Base-by-base conservation (phyloP, 2,329 filamentous ascomycete species). In the Colletotrichum trifolii region DNA sequence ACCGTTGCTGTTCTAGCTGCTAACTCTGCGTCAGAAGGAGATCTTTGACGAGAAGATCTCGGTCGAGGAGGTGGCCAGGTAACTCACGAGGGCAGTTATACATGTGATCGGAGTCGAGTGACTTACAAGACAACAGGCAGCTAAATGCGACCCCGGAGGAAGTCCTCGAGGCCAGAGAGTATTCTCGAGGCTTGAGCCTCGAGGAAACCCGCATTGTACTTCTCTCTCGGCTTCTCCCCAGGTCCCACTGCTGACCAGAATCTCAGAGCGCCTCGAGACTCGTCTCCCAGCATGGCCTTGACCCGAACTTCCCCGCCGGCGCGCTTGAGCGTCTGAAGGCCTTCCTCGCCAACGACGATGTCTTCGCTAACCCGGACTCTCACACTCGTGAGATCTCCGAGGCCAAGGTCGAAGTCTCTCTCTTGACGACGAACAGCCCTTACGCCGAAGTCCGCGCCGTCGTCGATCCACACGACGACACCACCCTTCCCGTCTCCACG, bases 301-400 rank as follows among this genome's bases (percentile, higher is more conserved):
- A 84, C 57, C 81, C 80, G 39, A 84, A 84, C 72, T 84, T 84
- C 58, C 79, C 81, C 0, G 72, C 75, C 34, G 66, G 73, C 6
- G 74, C 81, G 40, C 72, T 84, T 25, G 70, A 78, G 10, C 76
- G 75, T 13, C 78, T 82, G n/a, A 71, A 75, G 17, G 69, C 71
- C 12, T 83, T 83, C 58, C 71, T 83, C 11, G 69, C 73, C 63
- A 63, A 60, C 39, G 45, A 12, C 15, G 45, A 55, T 6, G 45
- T 60, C 39, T 54, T 73, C 13, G 62, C 69, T 15, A 67, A 70
- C 25, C 73, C 72, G 2, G 72, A 72, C 35, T 70, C 71, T 35
- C 69, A 75, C 39, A 54, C 70, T 12, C 66, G 67, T 11, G 62
- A 74, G n/a, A 72, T 75, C 59, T 67, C 69, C 36, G 73, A 75